Conservation (phyloP, 305 asterid species). For the Fraxinus latifolia region DNA sequence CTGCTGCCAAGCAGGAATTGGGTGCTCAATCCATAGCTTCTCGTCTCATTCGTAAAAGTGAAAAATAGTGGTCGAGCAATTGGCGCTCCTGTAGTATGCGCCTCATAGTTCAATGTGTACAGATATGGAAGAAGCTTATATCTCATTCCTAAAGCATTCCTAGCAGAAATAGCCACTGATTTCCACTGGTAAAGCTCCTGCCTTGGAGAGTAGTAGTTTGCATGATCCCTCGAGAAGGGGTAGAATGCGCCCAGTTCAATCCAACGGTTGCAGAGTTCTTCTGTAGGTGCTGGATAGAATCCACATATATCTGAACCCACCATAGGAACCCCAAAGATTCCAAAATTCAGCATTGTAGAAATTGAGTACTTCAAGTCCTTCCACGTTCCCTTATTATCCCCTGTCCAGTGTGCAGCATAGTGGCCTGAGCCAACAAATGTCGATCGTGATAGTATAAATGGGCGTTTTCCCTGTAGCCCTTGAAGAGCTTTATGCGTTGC, state of each 20-base stretch:
- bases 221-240: conserved; percentile 7
- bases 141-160: conserved; percentile 10
- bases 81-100: neutral
- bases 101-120: neutral
- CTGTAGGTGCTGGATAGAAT: conserved; percentile 6
- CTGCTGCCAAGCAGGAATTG: neutral
- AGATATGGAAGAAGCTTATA: conserved; percentile 9
- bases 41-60: neutral
- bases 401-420: neutral
- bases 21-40: neutral
- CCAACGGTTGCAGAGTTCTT: conserved; percentile 10
- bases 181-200: conserved; percentile 7
- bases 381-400: conserved; percentile 2
- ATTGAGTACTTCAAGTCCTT: neutral
- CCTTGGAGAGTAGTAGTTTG: neutral
- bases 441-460: neutral
- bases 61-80: neutral
- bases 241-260: conserved; percentile 1
- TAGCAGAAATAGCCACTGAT: neutral
- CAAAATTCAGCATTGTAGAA: neutral
- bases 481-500: neutral
- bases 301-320: conserved; percentile 8
- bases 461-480: neutral
- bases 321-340: conserved; percentile 7
- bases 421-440: conserved; percentile 5